Evolutionary conservation across 495 filamentous ascomycete genomes (phyloP).

Genomic region (Neurospora sp.): DNA sequence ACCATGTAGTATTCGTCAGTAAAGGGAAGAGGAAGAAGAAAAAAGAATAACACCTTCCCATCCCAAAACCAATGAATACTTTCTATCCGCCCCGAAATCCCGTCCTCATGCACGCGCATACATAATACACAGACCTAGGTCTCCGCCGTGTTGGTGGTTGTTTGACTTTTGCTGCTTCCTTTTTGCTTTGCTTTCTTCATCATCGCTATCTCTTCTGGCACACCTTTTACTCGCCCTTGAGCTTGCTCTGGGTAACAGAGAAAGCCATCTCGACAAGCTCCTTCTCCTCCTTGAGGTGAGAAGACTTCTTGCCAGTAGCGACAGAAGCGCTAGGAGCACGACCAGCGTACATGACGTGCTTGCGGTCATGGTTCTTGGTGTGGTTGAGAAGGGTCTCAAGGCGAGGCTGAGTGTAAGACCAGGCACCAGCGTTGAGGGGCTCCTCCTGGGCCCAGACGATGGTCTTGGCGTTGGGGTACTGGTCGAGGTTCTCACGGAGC

Average conservation of each 20-base stretch:
- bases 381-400: conserved; percentile 92
- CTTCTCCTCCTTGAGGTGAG: conserved; percentile 88
- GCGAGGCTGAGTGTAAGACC: conserved; percentile 90
- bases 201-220: background rate
- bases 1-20: background rate
- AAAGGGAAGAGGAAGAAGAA: background rate
- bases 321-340: conserved; percentile 82
- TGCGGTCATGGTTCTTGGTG: conserved; percentile 79
- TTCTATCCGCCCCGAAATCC: background rate
- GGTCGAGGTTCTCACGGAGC: conserved; percentile 89
- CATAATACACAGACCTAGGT: background rate
- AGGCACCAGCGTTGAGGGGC: conserved; percentile 90
- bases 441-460: conserved; percentile 97
- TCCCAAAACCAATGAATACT: background rate
- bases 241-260: conserved; percentile 51
- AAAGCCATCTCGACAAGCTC: conserved; percentile 73
- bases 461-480: conserved; percentile 90
- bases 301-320: conserved; percentile 82
- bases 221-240: conserved; percentile 55
- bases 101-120: background rate
- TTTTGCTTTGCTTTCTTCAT: background rate
- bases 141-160: background rate
- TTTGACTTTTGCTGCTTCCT: background rate
- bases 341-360: conserved; percentile 95
- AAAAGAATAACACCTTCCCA: background rate